phyloP scores from a whole-genome alignment of 495 filamentous ascomycete species.

The Lentithecium fluviatile region DNA sequence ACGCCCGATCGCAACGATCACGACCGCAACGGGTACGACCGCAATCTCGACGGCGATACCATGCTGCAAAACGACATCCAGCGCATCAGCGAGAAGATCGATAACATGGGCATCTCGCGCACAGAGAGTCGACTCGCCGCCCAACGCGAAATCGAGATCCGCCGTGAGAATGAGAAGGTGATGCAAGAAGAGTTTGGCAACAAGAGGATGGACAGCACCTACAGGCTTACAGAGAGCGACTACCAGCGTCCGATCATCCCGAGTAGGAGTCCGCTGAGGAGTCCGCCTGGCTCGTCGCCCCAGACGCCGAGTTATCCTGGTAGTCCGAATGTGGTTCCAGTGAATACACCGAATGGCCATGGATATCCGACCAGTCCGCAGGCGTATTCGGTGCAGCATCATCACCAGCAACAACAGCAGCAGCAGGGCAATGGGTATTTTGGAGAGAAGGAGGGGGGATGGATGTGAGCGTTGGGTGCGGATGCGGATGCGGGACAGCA shows the following conservation, averaged over 20 bases:
- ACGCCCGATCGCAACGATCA: background rate
- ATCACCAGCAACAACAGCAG: background rate
- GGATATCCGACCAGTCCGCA: background rate
- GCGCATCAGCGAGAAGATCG: conserved; percentile 32
- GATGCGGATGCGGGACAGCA: background rate
- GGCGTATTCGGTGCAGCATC: background rate
- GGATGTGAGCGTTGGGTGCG: conserved; percentile 2
- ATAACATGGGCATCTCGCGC: conserved; percentile 13
- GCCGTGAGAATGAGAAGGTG: conserved; percentile 30
- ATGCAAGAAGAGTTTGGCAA: conserved; percentile 23
- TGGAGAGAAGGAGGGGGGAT: conserved; percentile 14
- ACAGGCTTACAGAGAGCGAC: conserved; percentile 25
- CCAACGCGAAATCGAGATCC: conserved; percentile 2
- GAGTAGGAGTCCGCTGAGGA: conserved; percentile 15
- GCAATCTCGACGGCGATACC: conserved; percentile 18
- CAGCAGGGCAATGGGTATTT: conserved; percentile 2
- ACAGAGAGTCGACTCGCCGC: background rate
- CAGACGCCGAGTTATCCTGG: background rate
- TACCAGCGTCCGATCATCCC: conserved; percentile 15
- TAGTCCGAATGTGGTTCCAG: background rate
- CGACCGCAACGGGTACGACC: background rate
- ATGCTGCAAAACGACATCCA: conserved; percentile 27
- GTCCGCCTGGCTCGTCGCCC: background rate
- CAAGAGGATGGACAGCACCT: conserved; percentile 20
- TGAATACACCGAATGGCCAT: background rate